Evolutionary conservation across 306 rosid species (phyloP).

Genomic region (Corylus avellana): DNA sequence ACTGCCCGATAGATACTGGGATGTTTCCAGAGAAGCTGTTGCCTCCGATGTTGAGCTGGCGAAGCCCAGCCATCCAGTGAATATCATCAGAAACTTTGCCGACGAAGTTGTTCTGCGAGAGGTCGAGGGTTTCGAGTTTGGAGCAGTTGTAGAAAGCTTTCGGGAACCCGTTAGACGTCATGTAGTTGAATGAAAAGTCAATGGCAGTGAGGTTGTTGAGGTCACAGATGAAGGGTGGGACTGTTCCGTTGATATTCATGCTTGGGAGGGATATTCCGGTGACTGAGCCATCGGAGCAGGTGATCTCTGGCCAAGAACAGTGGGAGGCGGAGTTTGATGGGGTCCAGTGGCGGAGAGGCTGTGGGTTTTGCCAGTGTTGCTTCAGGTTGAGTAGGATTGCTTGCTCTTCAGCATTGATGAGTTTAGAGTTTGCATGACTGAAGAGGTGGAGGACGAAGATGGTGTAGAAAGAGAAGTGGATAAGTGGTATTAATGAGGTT

Average conservation of each 20-base stretch:
- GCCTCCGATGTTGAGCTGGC: slow-evolving; percentile 40
- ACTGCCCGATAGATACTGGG: slow-evolving; percentile 48
- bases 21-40: slow-evolving; percentile 59
- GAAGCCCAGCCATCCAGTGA: slow-evolving; percentile 36
- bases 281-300: slow-evolving; percentile 47
- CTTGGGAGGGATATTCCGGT: slow-evolving; percentile 23
- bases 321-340: slow-evolving; percentile 40
- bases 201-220: slow-evolving; percentile 60
- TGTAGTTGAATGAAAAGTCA: slow-evolving; percentile 31
- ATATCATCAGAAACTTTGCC: slow-evolving; percentile 54
- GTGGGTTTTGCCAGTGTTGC: slow-evolving; percentile 39
- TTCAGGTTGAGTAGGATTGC: slow-evolving; percentile 42
- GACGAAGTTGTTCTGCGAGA: slow-evolving; percentile 50
- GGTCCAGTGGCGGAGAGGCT: slow-evolving; percentile 48
- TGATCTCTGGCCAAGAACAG: slow-evolving; percentile 60
- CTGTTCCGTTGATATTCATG: slow-evolving; percentile 19
- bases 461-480: slow-evolving; percentile 7
- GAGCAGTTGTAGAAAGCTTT: slow-evolving; percentile 50
- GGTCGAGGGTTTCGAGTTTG: slow-evolving; percentile 44
- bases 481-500: not conserved
- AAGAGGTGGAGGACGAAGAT: slow-evolving; percentile 19
- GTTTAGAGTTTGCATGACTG: slow-evolving; percentile 40
- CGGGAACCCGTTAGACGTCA: slow-evolving; percentile 54
- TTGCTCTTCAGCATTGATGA: slow-evolving; percentile 45
- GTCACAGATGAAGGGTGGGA: slow-evolving; percentile 68